phyloP scores from a whole-genome alignment of 2,329 filamentous ascomycete species.

The Talaromyces verruculosus region DNA sequence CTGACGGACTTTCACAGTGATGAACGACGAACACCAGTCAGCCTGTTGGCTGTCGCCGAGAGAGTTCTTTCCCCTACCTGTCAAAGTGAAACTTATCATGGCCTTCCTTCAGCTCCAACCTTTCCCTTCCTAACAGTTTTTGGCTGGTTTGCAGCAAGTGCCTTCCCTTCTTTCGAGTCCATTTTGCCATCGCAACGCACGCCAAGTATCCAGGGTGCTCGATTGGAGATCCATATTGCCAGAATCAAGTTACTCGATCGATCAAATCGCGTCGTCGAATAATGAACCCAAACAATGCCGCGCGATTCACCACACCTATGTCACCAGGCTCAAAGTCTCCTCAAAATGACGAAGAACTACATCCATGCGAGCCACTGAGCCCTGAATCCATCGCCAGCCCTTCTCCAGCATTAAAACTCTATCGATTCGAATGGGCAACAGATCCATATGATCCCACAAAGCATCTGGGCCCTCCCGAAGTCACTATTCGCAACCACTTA shows the following conservation, averaged over 20 bases:
- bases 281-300: not conserved
- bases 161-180: not conserved
- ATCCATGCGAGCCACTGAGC: not conserved
- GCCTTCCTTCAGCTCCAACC: not conserved
- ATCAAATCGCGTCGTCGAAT: not conserved
- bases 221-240: not conserved
- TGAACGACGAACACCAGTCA: not conserved
- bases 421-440: conserved; percentile 1
- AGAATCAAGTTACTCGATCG: not conserved
- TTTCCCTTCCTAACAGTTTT: not conserved
- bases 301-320: not conserved
- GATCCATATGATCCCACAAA: not conserved
- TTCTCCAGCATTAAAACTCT: not conserved
- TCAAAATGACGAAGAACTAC: not conserved
- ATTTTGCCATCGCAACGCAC: not conserved
- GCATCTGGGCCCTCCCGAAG: not conserved
- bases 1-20: not conserved
- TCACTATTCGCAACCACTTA: not conserved
- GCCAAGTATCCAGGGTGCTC: not conserved
- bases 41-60: not conserved
- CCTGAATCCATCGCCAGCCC: not conserved
- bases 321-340: not conserved
- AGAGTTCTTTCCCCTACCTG: not conserved
- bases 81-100: not conserved
- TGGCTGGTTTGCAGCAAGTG: not conserved